Evolutionary conservation across 768 basidiomycete genomes (phyloP), one percentile per base, ranked within the genome.

Genomic region (Hortiboletus campestris): DNA sequence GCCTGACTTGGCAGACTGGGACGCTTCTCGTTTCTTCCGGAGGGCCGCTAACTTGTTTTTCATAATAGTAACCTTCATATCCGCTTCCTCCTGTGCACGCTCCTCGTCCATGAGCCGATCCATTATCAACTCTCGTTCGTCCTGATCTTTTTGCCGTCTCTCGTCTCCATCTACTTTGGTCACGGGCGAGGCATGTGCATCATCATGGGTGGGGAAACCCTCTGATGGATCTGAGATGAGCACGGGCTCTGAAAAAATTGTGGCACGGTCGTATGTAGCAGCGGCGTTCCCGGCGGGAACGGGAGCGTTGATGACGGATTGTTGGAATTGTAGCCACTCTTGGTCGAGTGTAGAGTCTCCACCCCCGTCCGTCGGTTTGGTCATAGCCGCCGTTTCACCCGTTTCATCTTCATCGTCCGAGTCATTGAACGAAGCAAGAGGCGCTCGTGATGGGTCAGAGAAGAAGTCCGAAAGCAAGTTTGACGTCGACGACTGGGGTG

Each of bases 31-130:
- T 61, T 70, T 77, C 63, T 71, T 70, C 66, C 76, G 76, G 52
- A 92, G 68, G 11, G 81, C 78, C 51, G 86, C 88, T 34, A 93
- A 63, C 62, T 79, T 79, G 43, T 73, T 81, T 72, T 86, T 91
- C 73, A 93, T 78, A 41, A 78, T 61, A 10, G 68, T 67, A 11
- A 91, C 90, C 49, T 83, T 84, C 74, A 84, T 84, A 67, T 94
- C 91, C 6, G 90, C 91, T 67, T 93, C 91, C 67, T 94, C 91
- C 74, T 94, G 91, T 32, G 85, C 86, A 52, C 84, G 80, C 68
- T 94, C 91, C 73, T 94, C 91, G 31, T 92, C 91, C 68, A 91
- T 55, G 45, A 93, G 70, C 51, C 91, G 80, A 71, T 92, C 91
- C 86, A 93, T 89, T 42, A 93, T 92, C 56, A 92, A 72, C 62